Evolutionary conservation across 2,329 filamentous ascomycete species (phyloP), one percentile per base, ranked within the genome.

Genomic region (Colletotrichum zoysiae): DNA sequence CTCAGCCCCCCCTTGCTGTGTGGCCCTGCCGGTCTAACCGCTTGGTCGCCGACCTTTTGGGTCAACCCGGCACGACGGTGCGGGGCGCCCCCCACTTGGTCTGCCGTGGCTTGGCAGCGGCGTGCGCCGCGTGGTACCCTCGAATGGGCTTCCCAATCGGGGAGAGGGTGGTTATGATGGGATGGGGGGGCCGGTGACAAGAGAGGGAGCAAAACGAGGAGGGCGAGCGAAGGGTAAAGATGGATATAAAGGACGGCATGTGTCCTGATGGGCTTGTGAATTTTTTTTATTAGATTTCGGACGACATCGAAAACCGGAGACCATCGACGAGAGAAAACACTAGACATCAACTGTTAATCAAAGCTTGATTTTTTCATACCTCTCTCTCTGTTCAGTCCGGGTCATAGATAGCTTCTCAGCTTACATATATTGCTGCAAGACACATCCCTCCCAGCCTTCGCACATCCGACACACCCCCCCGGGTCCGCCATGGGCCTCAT

Each of bases 81-180:
- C 70, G 59, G 70, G 59, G 8, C 16, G 69, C 35, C 40, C 35
- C 53, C 70, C 70, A 72, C 70, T 26, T 70, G 59, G 65, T 33
- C 23, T 38, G 26, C 60, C 70, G 70, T 70, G 70, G 70, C 70
- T 72, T 72, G 70, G 66, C 70, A 35, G 26, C 53, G 35, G 18
- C 18, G 20, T 30, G 35, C 62, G 67, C 68, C 55, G 58, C 44
- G 42, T 14, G 35, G 48, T 51, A 44, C n/a, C 50, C 60, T 72
- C 70, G 70, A 72, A 72, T 72, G 46, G 60, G 33, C 9, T 72
- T 69, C 66, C 70, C 55, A 35, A 70, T 58, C n/a, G 70, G 60
- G 59, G 33, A 26, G 11, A 6, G 8, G 7, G 40, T 40, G 7
- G 40, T 40, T 40, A 55, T 3, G 18, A 26, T 16, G 55, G 53